Percentiles rank a stretch among this genome's conserved stretches.
These are phyloP conservation scores for Colletotrichum sp. DNA, from an alignment of 2,329 filamentous ascomycete genomes.

Conservation along the genomic window DNA sequence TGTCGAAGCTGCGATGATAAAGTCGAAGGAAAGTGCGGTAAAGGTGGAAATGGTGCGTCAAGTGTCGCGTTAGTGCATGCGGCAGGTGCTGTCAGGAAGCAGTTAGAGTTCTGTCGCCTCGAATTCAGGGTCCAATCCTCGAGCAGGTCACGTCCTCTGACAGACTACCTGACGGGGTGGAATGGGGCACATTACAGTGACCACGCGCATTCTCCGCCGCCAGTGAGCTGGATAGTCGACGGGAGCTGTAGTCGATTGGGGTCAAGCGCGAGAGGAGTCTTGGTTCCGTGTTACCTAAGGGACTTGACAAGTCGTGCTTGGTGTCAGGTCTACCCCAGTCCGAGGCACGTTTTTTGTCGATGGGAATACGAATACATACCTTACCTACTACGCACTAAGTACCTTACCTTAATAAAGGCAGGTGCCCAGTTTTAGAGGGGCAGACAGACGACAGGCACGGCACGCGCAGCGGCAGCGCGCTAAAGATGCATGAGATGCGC, in stretches of 20 bases:
- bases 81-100: background rate
- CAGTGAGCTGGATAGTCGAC: background rate
- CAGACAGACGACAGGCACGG: background rate
- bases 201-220: background rate
- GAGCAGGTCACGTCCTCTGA: background rate
- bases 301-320: background rate
- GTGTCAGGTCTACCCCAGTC: background rate
- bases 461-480: background rate
- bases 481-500: background rate
- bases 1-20: background rate
- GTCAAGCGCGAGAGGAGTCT: background rate
- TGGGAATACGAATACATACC: too few species aligned
- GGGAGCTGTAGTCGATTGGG: background rate
- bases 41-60: background rate
- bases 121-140: constrained; percentile 10
- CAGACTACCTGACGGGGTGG: background rate
- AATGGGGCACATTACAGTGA: background rate
- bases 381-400: too few species aligned
- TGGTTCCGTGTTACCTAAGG: constrained; percentile 2
- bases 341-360: background rate
- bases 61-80: background rate
- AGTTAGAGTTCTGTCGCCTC: background rate
- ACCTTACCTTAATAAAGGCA: background rate
- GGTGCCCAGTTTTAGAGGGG: background rate
- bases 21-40: background rate